Percentiles rank a stretch among this genome's conserved stretches.
Conservation (phyloP, 495 filamentous ascomycete genomes). For the Talaromyces stipitatus region DNA sequence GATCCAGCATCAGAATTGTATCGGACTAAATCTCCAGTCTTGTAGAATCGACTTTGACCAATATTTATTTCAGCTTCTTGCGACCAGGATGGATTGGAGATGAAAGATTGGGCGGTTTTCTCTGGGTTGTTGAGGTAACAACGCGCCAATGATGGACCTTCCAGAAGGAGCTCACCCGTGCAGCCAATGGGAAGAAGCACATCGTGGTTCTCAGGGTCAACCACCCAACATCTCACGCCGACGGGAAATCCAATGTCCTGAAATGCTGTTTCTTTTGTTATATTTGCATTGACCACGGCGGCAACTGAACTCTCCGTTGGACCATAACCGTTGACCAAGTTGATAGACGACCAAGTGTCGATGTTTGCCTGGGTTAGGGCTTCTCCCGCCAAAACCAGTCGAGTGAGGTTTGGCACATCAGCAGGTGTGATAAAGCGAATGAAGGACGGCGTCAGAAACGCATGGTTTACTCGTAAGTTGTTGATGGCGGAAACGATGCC, state of each 20-base stretch:
- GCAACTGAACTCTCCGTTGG: slow-evolving; percentile 42
- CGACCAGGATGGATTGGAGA: slow-evolving; percentile 34
- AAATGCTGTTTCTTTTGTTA: slow-evolving; percentile 26
- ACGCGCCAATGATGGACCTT: slow-evolving; percentile 40
- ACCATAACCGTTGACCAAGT: slow-evolving; percentile 54
- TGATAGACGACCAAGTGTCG: slow-evolving; percentile 45
- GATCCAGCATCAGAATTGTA: slow-evolving; percentile 50
- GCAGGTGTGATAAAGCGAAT: slow-evolving; percentile 37
- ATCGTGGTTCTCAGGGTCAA: slow-evolving; percentile 35
- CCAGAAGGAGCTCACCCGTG: slow-evolving; percentile 42
- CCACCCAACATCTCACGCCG: slow-evolving; percentile 37
- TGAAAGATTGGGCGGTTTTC: slow-evolving; percentile 37
- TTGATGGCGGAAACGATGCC: slow-evolving; percentile 40
- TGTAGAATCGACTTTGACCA: slow-evolving; percentile 49
- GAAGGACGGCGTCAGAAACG: slow-evolving; percentile 46
- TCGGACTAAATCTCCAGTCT: slow-evolving; percentile 57
- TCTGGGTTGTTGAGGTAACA: slow-evolving; percentile 33
- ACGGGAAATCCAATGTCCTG: slow-evolving; percentile 39
- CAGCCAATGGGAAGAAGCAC: slow-evolving; percentile 42
- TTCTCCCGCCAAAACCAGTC: slow-evolving; percentile 45
- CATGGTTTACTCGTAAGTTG: slow-evolving; percentile 34
- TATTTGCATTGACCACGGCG: slow-evolving; percentile 27
- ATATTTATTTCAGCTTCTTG: slow-evolving; percentile 10
- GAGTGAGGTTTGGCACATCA: slow-evolving; percentile 36
- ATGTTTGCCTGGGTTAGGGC: slow-evolving; percentile 45